Percentiles rank a stretch among this genome's conserved stretches.
Evolutionary conservation across 345 rosid genomes (phyloP).

Genomic region (Turritis glabra): DNA sequence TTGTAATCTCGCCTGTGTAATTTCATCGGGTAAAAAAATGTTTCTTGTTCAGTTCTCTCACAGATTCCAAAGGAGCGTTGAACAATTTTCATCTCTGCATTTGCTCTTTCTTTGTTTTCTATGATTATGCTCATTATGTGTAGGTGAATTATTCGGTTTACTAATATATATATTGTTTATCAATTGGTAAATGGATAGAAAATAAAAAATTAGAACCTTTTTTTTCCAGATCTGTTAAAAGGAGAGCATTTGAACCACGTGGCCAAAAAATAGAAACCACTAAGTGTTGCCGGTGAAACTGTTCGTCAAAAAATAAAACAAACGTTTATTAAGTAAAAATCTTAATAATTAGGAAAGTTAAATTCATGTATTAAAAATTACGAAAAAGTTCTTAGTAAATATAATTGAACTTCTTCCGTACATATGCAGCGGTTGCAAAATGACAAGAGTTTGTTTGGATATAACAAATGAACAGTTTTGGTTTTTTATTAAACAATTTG

Average conservation of each 20-base stretch:
- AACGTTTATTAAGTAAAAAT: too few relatives aligned
- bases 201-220: background rate
- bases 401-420: background rate
- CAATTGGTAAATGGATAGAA: background rate
- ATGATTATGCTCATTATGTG: background rate
- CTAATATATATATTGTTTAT: too few relatives aligned
- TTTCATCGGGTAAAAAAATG: background rate
- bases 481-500: background rate
- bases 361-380: too few relatives aligned
- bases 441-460: background rate
- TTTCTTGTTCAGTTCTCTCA: background rate
- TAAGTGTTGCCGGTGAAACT: too few relatives aligned
- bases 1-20: background rate
- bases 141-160: background rate
- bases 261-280: too few relatives aligned
- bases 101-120: background rate
- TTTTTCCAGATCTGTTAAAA: too few relatives aligned
- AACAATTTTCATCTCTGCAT: background rate
- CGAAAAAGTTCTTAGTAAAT: too few relatives aligned
- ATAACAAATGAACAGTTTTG: background rate
- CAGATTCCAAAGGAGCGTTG: background rate
- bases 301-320: too few relatives aligned
- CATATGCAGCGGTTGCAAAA: too few relatives aligned
- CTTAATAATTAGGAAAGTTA: background rate
- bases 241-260: too few relatives aligned